phyloP scores from a whole-genome alignment of 2,329 filamentous ascomycete species.

The Pyricularia sp. region DNA sequence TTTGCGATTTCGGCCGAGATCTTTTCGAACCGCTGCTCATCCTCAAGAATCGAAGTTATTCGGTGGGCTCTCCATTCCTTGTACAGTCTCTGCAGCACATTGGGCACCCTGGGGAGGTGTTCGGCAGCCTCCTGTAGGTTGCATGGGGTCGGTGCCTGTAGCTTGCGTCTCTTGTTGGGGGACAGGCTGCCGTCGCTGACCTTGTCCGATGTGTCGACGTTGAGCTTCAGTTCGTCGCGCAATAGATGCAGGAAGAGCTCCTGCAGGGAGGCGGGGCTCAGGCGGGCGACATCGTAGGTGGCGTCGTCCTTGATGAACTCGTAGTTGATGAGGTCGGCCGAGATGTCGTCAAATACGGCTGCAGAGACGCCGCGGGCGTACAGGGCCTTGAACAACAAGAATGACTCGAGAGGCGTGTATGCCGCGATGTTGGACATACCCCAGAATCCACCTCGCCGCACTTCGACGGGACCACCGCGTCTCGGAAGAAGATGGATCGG shows the following conservation, averaged over 20 bases:
- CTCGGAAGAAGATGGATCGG: slow-evolving; percentile 20
- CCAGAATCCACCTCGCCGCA: slow-evolving; percentile 19
- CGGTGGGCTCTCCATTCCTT: slow-evolving; percentile 57
- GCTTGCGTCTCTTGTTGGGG: slow-evolving; percentile 61
- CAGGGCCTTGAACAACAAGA: slow-evolving; percentile 20
- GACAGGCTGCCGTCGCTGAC: slow-evolving; percentile 32
- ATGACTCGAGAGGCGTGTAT: slow-evolving; percentile 22
- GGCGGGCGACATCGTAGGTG: slow-evolving; percentile 58
- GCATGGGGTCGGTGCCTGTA: slow-evolving; percentile 49
- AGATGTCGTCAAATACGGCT: slow-evolving; percentile 21
- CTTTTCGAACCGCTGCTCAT: slow-evolving; percentile 54
- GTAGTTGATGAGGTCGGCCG: slow-evolving; percentile 57
- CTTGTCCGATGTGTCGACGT: slow-evolving; percentile 22
- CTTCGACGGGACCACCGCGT: slow-evolving; percentile 19
- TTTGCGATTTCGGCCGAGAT: slow-evolving; percentile 23
- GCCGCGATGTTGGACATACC: slow-evolving; percentile 19
- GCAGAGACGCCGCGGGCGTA: slow-evolving; percentile 16
- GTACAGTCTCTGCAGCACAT: slow-evolving; percentile 62
- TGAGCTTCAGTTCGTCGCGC: slow-evolving; percentile 53
- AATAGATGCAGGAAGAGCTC: slow-evolving; percentile 66
- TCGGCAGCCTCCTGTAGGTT: slow-evolving; percentile 53
- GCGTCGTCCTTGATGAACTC: slow-evolving; percentile 55
- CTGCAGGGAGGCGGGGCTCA: slow-evolving; percentile 67
- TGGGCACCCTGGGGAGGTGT: slow-evolving; percentile 54
- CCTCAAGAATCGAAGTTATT: slow-evolving; percentile 56